These are phyloP conservation scores for Acrasis kona DNA, from an alignment of 78 protist genomes.

Conservation along the genomic window DNA sequence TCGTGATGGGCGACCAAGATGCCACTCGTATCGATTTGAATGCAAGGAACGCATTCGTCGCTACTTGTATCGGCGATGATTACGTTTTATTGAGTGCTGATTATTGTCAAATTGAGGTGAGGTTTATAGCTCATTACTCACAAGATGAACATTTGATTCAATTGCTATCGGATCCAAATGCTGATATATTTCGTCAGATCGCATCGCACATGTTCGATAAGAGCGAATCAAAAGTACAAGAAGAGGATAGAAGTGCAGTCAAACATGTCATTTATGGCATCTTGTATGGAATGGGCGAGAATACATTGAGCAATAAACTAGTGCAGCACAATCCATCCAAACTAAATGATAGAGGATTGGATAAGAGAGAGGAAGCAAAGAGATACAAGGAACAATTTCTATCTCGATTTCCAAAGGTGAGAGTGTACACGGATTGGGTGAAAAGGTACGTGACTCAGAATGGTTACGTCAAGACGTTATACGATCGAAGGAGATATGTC, in stretches of 20 bases:
- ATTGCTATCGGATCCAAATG: not conserved
- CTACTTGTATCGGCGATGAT: not conserved
- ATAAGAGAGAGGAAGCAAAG: slow-evolving; percentile 12
- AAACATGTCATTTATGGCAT: slow-evolving; percentile 18
- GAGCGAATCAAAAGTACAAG: too few species aligned
- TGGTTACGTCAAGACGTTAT: slow-evolving; percentile 23
- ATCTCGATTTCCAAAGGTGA: not conserved
- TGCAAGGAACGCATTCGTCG: slow-evolving; percentile 7
- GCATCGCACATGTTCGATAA: not conserved
- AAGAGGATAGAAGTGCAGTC: slow-evolving; percentile 7
- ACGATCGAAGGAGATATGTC: not conserved
- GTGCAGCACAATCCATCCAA: too few species aligned
- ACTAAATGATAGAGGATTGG: too few species aligned
- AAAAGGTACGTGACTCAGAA: not conserved
- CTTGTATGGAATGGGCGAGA: slow-evolving; percentile 17
- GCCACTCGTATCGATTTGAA: not conserved
- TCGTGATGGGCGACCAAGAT: not conserved
- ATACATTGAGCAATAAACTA: not conserved
- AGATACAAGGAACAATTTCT: not conserved
- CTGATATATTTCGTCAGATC: slow-evolving; percentile 2
- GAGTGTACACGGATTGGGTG: not conserved
- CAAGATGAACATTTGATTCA: not conserved
- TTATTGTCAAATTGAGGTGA: slow-evolving; percentile 1
- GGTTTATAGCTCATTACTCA: slow-evolving; percentile 9
- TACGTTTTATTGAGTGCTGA: slow-evolving; percentile 3